phyloP scores from a whole-genome alignment of 2,329 filamentous ascomycete genomes.

The Neobulgaria alba region DNA sequence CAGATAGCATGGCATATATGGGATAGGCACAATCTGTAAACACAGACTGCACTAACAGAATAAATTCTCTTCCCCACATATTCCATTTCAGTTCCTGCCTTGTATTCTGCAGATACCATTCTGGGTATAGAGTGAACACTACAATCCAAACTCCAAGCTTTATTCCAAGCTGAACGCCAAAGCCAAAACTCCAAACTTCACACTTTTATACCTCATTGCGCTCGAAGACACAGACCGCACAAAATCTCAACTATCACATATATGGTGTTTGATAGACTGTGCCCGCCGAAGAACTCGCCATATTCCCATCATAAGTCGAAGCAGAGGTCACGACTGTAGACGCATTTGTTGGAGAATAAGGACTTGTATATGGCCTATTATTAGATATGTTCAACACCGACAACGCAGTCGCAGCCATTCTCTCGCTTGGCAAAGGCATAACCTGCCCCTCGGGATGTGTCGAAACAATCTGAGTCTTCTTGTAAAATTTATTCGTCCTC shows the following conservation, averaged over 20 bases:
- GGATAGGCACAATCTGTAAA: too few relatives aligned
- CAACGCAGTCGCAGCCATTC: background rate
- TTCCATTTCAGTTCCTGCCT: too few relatives aligned
- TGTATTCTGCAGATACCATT: too few relatives aligned
- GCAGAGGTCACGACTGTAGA: background rate
- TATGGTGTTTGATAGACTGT: background rate
- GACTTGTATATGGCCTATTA: background rate
- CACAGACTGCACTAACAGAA: too few relatives aligned
- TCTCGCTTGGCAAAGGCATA: conserved; percentile 3
- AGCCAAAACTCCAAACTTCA: background rate
- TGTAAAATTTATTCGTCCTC: conserved; percentile 7
- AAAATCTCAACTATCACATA: too few relatives aligned
- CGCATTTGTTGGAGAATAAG: background rate
- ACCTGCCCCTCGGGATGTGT: conserved; percentile 4
- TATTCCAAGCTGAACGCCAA: too few relatives aligned
- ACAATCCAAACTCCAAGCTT: too few relatives aligned
- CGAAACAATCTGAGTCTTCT: conserved; percentile 7
- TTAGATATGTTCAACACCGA: background rate
- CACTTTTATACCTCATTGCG: too few relatives aligned
- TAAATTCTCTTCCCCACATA: too few relatives aligned
- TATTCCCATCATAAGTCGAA: background rate
- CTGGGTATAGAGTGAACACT: background rate
- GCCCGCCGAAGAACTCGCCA: background rate
- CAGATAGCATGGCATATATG: too few relatives aligned
- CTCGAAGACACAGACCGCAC: too few relatives aligned